phyloP scores from a whole-genome alignment of 257 asterid genomes.

The Nemophila menziesii region DNA sequence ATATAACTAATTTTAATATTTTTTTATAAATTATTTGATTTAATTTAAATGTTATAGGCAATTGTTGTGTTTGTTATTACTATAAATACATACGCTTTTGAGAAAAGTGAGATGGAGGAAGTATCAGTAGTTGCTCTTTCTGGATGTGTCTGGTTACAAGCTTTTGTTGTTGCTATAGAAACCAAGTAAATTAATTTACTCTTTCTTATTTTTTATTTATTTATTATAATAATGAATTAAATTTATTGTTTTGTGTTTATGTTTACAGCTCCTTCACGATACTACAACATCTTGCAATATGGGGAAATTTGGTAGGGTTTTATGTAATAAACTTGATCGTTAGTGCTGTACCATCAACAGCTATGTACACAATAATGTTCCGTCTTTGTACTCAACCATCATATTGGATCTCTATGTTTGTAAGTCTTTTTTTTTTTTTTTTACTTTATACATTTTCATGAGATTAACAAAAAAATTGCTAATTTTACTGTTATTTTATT shows the following conservation, averaged over 20 bases:
- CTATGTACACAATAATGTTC: slow-evolving; percentile 86
- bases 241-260: too few relatives aligned
- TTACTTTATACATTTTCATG: too few relatives aligned
- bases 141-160: slow-evolving; percentile 99
- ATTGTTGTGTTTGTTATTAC: slow-evolving; percentile 84
- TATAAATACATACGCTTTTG: slow-evolving; percentile 72
- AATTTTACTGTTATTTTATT: too few relatives aligned
- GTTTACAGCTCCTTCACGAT: slow-evolving; percentile 69
- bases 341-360: slow-evolving; percentile 75
- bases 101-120: slow-evolving; percentile 99
- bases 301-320: slow-evolving; percentile 92
- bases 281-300: slow-evolving; percentile 82
- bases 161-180: slow-evolving; percentile 86
- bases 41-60: too few relatives aligned
- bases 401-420: slow-evolving; percentile 79
- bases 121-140: slow-evolving; percentile 94
- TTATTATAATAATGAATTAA: too few relatives aligned
- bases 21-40: too few relatives aligned
- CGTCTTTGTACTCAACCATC: slow-evolving; percentile 87
- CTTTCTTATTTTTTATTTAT: too few relatives aligned
- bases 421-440: slow-evolving; percentile 45
- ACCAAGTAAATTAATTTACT: slow-evolving; percentile 56
- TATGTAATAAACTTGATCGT: slow-evolving; percentile 84
- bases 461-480: too few relatives aligned
- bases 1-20: too few relatives aligned